These are phyloP conservation scores for Silene vulgaris DNA, from an alignment of 179 eudicot genomes.

Conservation along the genomic window DNA sequence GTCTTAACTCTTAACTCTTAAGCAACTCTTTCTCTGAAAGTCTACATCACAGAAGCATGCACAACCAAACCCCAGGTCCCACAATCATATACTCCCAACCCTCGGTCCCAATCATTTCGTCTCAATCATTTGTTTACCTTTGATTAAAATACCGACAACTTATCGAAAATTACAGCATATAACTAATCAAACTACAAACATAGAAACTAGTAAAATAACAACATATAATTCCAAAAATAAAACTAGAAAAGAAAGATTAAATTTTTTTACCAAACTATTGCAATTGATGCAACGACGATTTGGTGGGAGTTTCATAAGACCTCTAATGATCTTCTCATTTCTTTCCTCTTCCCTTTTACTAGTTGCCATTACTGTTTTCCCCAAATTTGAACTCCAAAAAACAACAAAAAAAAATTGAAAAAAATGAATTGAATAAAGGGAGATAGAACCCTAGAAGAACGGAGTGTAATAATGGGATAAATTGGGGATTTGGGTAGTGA, in stretches of 20 bases:
- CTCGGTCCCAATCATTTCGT: background rate
- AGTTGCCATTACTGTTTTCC: slow-evolving; percentile 28
- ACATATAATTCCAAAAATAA: slow-evolving; percentile 1
- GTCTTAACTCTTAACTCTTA: no score
- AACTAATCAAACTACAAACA: background rate
- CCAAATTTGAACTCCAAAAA: background rate
- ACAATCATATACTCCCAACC: background rate
- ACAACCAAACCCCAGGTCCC: slow-evolving; percentile 18
- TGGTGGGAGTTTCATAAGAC: slow-evolving; percentile 92
- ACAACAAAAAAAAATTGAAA: background rate
- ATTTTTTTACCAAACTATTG: slow-evolving; percentile 56
- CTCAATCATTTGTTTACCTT: background rate
- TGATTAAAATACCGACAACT: background rate
- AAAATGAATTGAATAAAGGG: background rate
- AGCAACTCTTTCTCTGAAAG: no score
- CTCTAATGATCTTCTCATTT: slow-evolving; percentile 88
- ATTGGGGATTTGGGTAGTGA: background rate
- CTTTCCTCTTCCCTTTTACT: slow-evolving; percentile 71
- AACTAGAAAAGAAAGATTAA: background rate
- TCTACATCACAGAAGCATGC: slow-evolving; percentile 10
- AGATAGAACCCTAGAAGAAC: slow-evolving; percentile 20
- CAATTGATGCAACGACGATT: slow-evolving; percentile 95
- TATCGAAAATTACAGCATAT: no score
- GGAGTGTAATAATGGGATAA: background rate
- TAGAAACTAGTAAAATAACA: background rate